phyloP scores from a whole-genome alignment of 768 basidiomycete species.

The Pleurotus salmoneostramineus region DNA sequence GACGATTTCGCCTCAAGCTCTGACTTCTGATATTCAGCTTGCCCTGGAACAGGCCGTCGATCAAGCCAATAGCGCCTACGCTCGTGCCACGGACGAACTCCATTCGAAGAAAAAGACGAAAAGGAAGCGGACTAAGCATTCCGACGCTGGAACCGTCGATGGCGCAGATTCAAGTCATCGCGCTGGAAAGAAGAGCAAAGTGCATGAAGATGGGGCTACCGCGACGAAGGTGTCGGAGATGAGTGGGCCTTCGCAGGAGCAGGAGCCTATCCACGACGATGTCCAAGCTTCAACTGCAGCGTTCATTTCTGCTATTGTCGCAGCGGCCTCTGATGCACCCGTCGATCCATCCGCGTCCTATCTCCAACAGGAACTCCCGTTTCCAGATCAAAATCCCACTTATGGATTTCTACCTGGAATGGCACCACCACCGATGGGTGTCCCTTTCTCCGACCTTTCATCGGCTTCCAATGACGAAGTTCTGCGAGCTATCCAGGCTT shows the following conservation, averaged over 20 bases:
- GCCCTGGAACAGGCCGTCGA: slow-evolving; percentile 11
- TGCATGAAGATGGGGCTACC: background rate
- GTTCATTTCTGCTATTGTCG: slow-evolving; percentile 62
- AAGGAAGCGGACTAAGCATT: slow-evolving; percentile 31
- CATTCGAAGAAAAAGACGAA: slow-evolving; percentile 30
- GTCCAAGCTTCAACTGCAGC: slow-evolving; percentile 50
- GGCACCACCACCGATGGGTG: slow-evolving; percentile 16
- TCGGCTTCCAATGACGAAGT: slow-evolving; percentile 69
- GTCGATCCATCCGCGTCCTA: slow-evolving; percentile 14
- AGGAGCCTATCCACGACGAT: slow-evolving; percentile 23
- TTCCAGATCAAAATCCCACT: slow-evolving; percentile 13
- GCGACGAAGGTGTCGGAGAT: slow-evolving; percentile 17
- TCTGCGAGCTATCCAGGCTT: slow-evolving; percentile 65
- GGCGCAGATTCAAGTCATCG: slow-evolving; percentile 10
- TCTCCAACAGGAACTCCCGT: slow-evolving; percentile 11
- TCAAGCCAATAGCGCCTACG: slow-evolving; percentile 10
- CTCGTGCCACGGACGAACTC: slow-evolving; percentile 3
- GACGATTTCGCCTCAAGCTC: slow-evolving; percentile 3
- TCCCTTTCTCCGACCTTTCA: slow-evolving; percentile 32
- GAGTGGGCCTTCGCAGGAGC: background rate
- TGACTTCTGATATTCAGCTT: slow-evolving; percentile 11
- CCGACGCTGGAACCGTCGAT: slow-evolving; percentile 14
- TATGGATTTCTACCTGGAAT: slow-evolving; percentile 1
- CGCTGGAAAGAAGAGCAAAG: slow-evolving; percentile 12
- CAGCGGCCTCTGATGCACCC: slow-evolving; percentile 45